phyloP scores from a whole-genome alignment of 2,329 filamentous ascomycete species.

The Acrodontium crateriforme region DNA sequence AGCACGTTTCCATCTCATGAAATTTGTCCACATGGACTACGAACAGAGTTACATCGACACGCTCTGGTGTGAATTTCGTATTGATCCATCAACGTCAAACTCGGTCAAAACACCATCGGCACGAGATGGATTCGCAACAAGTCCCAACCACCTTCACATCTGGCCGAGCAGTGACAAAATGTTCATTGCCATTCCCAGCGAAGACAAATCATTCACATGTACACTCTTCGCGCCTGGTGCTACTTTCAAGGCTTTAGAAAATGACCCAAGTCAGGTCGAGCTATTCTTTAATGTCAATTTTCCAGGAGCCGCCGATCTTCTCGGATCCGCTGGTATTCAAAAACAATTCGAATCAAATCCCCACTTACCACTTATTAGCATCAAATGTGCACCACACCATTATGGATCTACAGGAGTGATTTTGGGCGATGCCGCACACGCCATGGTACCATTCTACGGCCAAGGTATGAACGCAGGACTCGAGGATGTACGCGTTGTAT shows the following conservation, averaged over 20 bases:
- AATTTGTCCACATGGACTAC: conserved; percentile 80
- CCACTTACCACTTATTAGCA: conserved; percentile 81
- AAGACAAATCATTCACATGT: conserved; percentile 87
- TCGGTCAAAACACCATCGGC: conserved; percentile 16
- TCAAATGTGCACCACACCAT: conserved; percentile 87
- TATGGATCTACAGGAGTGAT: conserved; percentile 65
- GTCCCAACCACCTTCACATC: conserved; percentile 88
- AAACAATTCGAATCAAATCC: conserved; percentile 69
- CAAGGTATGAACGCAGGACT: conserved; percentile 96
- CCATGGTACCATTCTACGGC: conserved; percentile 97
- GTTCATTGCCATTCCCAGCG: conserved; percentile 91
- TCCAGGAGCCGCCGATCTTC: conserved; percentile 62
- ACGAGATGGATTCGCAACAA: conserved; percentile 55
- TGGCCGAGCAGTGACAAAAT: conserved; percentile 79
- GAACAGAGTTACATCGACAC: conserved; percentile 92
- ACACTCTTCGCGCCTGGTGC: conserved; percentile 74
- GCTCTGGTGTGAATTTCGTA: conserved; percentile 91
- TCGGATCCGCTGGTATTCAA: conserved; percentile 52
- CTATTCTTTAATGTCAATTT: conserved; percentile 73
- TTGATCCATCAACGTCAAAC: conserved; percentile 32
- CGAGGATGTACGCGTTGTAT: conserved; percentile 84
- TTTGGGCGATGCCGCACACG: conserved; percentile 85
- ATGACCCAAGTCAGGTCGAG: conserved; percentile 44
- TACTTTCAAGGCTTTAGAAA: conserved; percentile 56
- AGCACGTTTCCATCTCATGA: conserved; percentile 89